Evolutionary conservation across 495 filamentous ascomycete species (phyloP).

Genomic region (Tuber magnatum): DNA sequence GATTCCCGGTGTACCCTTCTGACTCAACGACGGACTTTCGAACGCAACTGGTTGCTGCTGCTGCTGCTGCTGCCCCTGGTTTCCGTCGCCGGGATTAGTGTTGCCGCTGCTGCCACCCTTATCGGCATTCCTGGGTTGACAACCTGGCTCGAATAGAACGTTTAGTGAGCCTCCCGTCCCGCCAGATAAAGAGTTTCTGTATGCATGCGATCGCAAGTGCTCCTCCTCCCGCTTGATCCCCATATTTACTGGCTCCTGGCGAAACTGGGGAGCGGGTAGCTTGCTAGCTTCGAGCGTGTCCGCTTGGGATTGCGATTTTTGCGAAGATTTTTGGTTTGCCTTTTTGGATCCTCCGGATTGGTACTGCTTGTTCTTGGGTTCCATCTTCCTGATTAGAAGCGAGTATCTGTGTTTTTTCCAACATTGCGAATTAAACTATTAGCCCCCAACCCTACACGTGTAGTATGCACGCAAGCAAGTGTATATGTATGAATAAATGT

Average conservation of each 20-base stretch:
- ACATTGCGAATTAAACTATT: not conserved
- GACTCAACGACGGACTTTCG: constrained; percentile 13
- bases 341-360: constrained; percentile 21
- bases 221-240: constrained; percentile 5
- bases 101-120: not conserved
- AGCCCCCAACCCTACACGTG: not conserved
- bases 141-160: constrained; percentile 20
- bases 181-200: constrained; percentile 5
- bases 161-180: constrained; percentile 3
- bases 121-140: constrained; percentile 10
- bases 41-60: constrained; percentile 7
- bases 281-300: not conserved
- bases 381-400: constrained; percentile 33
- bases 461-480: not conserved
- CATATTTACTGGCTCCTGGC: not conserved
- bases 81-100: not conserved
- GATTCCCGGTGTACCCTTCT: constrained; percentile 11
- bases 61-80: constrained; percentile 5
- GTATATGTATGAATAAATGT: not conserved
- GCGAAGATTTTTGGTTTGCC: constrained; percentile 9
- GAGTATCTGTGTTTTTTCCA: constrained; percentile 22
- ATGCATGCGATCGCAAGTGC: constrained; percentile 1
- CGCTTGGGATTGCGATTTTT: constrained; percentile 7
- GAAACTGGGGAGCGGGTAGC: constrained; percentile 12
- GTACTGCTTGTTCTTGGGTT: constrained; percentile 30